phyloP scores from a whole-genome alignment of 495 filamentous ascomycete species.

The Talaromyces trachyspermus region DNA sequence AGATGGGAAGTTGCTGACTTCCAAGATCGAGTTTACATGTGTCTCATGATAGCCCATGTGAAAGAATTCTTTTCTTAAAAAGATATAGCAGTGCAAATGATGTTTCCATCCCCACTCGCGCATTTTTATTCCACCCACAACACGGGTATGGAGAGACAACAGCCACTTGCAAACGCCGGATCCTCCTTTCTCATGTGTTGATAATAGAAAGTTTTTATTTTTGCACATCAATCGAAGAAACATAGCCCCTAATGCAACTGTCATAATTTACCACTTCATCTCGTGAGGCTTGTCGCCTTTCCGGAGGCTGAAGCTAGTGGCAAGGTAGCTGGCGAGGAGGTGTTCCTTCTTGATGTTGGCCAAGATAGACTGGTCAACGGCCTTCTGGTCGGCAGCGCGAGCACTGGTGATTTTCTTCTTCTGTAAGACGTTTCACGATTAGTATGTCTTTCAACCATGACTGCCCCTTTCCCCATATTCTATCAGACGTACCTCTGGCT shows the following conservation, averaged over 20 bases:
- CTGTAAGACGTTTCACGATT: conserved; percentile 40
- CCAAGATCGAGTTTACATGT: conserved; percentile 10
- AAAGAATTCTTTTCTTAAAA: conserved; percentile 6
- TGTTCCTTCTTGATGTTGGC: conserved; percentile 93
- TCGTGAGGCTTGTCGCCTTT: conserved; percentile 98
- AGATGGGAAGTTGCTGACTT: conserved; percentile 7
- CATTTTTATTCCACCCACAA: conserved; percentile 6
- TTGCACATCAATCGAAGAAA: conserved; percentile 6
- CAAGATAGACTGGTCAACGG: conserved; percentile 87
- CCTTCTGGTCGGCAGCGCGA: conserved; percentile 94
- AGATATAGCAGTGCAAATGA: conserved; percentile 9
- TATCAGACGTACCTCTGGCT: conserved; percentile 70
- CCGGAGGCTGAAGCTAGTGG: conserved; percentile 86
- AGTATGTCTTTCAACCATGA: conserved; percentile 8
- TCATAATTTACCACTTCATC: conserved; percentile 74
- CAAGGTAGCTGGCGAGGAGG: conserved; percentile 80
- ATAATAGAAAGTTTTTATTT: conserved; percentile 8
- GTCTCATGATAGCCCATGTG: conserved; percentile 8
- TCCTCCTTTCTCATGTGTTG: conserved; percentile 8
- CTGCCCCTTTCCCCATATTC: neutral
- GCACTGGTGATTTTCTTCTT: conserved; percentile 89
- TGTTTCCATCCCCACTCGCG: conserved; percentile 6
- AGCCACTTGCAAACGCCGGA: conserved; percentile 8
- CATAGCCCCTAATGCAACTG: conserved; percentile 8
- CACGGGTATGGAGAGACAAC: conserved; percentile 7